A percentile compares a stretch with the other conserved stretches of the same genome.
phyloP scores from a whole-genome alignment of 208 protist species.

The Leishmania tropica region DNA sequence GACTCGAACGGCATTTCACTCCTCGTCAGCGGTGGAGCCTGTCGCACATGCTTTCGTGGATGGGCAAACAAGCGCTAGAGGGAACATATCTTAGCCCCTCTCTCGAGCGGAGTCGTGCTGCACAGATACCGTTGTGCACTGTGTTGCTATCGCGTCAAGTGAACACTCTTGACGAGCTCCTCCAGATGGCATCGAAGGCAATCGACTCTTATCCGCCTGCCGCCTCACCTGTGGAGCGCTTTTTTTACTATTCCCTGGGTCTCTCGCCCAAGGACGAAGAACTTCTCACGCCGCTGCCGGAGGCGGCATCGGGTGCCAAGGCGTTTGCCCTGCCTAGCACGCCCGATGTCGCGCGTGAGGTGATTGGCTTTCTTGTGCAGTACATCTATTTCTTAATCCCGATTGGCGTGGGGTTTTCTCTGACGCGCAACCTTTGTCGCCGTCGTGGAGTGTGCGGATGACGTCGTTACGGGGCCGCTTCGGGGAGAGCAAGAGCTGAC shows the following conservation, averaged over 20 bases:
- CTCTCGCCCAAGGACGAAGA: slow-evolving; percentile 14
- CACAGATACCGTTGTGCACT: slow-evolving; percentile 8
- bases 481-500: not conserved
- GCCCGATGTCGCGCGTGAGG: not conserved
- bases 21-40: not conserved
- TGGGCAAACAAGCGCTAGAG: not conserved
- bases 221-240: slow-evolving; percentile 10
- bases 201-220: not conserved
- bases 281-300: not conserved
- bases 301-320: not conserved
- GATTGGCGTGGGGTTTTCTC: not conserved
- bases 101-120: slow-evolving; percentile 3
- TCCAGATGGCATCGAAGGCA: not conserved
- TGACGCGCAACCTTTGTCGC: slow-evolving; percentile 15
- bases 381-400: slow-evolving; percentile 24
- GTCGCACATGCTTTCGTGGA: not conserved
- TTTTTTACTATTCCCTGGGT: slow-evolving; percentile 16
- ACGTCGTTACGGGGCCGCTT: not conserved
- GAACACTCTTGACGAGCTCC: not conserved
- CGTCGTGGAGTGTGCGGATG: slow-evolving; percentile 4
- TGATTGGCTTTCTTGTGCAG: slow-evolving; percentile 10
- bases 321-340: not conserved
- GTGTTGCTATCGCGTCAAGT: slow-evolving; percentile 19
- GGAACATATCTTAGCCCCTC: not conserved
- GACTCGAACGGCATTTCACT: not conserved